Conservation (phyloP, 805 yeast genomes). For the Ogataea nonfermentans region DNA sequence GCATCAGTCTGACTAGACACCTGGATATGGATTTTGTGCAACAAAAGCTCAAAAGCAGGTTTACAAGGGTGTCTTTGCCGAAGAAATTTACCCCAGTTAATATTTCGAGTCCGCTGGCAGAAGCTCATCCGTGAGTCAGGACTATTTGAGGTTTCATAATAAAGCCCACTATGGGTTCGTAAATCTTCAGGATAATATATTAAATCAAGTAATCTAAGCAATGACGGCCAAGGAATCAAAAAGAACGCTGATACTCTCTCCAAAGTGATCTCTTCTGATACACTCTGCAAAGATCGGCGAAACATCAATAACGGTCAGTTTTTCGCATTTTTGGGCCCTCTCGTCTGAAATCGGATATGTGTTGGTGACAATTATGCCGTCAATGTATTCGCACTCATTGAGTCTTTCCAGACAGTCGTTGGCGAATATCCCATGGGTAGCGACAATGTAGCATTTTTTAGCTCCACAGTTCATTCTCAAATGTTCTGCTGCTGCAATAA, state of each 20-base stretch:
- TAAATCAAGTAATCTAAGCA: slow-evolving; percentile 18
- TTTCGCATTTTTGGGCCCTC: slow-evolving; percentile 54
- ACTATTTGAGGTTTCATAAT: too few relatives aligned
- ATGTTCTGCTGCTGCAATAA: slow-evolving; percentile 98
- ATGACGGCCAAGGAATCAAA: slow-evolving; percentile 79
- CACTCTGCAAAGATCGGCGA: slow-evolving; percentile 97
- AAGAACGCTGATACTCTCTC: slow-evolving; percentile 91
- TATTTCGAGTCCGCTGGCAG: slow-evolving; percentile 54
- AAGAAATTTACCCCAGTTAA: slow-evolving; percentile 88
- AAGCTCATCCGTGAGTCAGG: slow-evolving; percentile 10
- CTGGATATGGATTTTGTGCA: slow-evolving; percentile 87
- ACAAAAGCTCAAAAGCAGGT: slow-evolving; percentile 76
- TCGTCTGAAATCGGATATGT: slow-evolving; percentile 85
- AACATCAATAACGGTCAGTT: slow-evolving; percentile 85
- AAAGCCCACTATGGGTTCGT: too few relatives aligned
- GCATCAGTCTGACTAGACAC: slow-evolving; percentile 86
- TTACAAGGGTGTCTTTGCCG: slow-evolving; percentile 85
- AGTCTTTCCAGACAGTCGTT: slow-evolving; percentile 81
- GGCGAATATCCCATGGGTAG: slow-evolving; percentile 94
- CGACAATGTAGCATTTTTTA: slow-evolving; percentile 80
- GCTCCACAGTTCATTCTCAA: slow-evolving; percentile 96
- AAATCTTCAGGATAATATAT: slow-evolving; percentile 1
- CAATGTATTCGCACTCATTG: slow-evolving; percentile 77
- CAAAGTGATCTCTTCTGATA: slow-evolving; percentile 97
- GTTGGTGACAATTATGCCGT: slow-evolving; percentile 91